These are phyloP conservation scores for Ciborinia camelliae DNA, from an alignment of 2,329 filamentous ascomycete species.

Conservation along the genomic window DNA sequence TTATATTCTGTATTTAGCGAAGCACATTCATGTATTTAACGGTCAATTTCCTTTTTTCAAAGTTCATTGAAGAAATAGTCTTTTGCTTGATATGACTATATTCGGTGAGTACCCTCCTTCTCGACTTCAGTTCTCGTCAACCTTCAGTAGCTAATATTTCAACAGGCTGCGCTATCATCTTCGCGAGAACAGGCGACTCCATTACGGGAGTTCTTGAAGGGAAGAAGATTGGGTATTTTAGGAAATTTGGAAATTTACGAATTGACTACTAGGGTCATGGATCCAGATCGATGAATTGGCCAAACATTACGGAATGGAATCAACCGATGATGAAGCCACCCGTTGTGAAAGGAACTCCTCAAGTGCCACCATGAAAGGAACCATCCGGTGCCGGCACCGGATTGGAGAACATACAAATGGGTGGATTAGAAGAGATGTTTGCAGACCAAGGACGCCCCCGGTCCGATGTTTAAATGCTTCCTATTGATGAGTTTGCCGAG, in stretches of 20 bases:
- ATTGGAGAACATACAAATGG: slow-evolving; percentile 80
- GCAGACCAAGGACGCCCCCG: slow-evolving; percentile 57
- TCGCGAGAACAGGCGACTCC: too few relatives aligned
- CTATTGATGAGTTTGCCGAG: slow-evolving; percentile 76
- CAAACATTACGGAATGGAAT: slow-evolving; percentile 71
- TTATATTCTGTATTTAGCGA: too few relatives aligned
- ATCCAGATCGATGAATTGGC: slow-evolving; percentile 82
- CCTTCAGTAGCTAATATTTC: too few relatives aligned
- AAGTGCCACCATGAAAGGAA: slow-evolving; percentile 69
- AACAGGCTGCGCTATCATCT: too few relatives aligned
- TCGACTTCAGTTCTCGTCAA: too few relatives aligned
- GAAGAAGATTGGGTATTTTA: slow-evolving; percentile 77
- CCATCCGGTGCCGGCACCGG: slow-evolving; percentile 75
- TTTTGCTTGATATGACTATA: too few relatives aligned
- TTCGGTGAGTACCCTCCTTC: too few relatives aligned
- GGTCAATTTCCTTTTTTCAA: too few relatives aligned
- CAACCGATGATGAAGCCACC: slow-evolving; percentile 70
- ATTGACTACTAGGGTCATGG: slow-evolving; percentile 37
- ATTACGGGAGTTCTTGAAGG: too few relatives aligned
- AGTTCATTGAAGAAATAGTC: too few relatives aligned
- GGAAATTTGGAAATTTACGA: slow-evolving; percentile 67
- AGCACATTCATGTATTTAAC: too few relatives aligned
- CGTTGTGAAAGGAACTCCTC: slow-evolving; percentile 80
- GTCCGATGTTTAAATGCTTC: slow-evolving; percentile 72
- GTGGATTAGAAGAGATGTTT: slow-evolving; percentile 76